Base-by-base conservation (phyloP, 1,139 yeast genomes). In the Pneumocystis jirovecii region DNA sequence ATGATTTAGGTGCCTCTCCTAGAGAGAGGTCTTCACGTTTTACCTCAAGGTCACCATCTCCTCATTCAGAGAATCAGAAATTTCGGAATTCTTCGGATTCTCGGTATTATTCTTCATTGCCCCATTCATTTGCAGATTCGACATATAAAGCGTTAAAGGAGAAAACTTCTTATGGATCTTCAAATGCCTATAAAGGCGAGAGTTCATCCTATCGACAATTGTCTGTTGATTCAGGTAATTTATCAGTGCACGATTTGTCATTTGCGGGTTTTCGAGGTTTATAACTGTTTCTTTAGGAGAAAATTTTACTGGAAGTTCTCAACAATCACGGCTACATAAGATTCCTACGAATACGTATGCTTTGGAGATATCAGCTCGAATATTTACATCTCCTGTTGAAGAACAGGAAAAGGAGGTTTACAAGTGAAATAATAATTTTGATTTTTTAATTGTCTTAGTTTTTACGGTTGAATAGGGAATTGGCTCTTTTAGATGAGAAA, bases 391-490 rank as follows among this genome's bases (percentile, higher is more conserved):
- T 10, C 57, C 57, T 50, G 31, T 25, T 50, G 15, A 50, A 4
- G 57, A 50, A 25, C 57, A 50, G 17, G 57, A 50, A 50, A 25
- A 50, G 25, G 57, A 50, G 2, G 57, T 50, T 8, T 25, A 15
- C 12, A 25, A 25, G 12, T 12, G 6, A 4, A 25, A 25, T 8
- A 29, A 12, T 15, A 8, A 3, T 50, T 21, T 50, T 10, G 6
- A 19, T 50, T 50, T 50, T 8, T 50, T 50, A n/a, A 50, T 50
- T 17, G 34, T 10, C 25, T 50, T 50, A 67, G 61, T 19, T 67
- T 17, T 44, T 29, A 12, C 61, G 66, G 25, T 39, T 67, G 29
- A 64, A 64, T 63, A 57, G 57, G 42, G 69, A 67, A 31, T 65
- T 62, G 25, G 64, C 64, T 12, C 56, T 61, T 35, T 29, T 65